Base-by-base conservation (phyloP, 495 filamentous ascomycete genomes). In the Neurospora sp. region DNA sequence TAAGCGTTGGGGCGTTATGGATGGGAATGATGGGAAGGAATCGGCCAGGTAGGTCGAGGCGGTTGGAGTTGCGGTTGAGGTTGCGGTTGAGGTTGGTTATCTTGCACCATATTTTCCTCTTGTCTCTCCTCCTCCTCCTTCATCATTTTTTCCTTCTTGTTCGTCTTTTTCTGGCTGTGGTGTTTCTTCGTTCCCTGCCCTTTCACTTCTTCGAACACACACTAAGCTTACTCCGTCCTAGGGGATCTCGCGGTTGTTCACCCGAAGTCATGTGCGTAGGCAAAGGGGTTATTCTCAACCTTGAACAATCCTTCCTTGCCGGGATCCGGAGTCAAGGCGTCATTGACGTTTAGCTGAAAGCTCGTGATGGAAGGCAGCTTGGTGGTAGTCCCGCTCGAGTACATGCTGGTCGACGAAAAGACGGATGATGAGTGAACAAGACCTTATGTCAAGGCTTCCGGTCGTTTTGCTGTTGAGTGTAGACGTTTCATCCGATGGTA, bases 271-370 rank as follows among this genome's bases (percentile, higher is more conserved):
- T 89, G 87, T 4, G 86, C 88, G 74, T 88, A 93, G 38, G 89
- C 90, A 76, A 93, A 94, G 1, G 86, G 86, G 75, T 90, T 92
- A 70, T 92, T 81, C 14, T 83, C 75, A 8, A 90, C 85, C 4
- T 85, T 73, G 77, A 91, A 93, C 79, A 91, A 89, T 22, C 82
- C 81, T 74, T 90, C 88, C 68, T 85, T 86, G 22, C 87, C 87
- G 68, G 87, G 87, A 79, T 94, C 90, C 0, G 92, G 89, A 0
- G 82, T 87, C 48, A 94, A 79, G 4, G 90, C 90, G 75, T 82
- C 82, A 7, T 80, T 68, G 71, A 87, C 82, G 70, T 84, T 84
- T 75, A 85, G 38, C 42, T 70, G 71, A 68, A 77, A 79, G 69
- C 72, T 3, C 14, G 40, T 42, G 14, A 42, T 42, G 40, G 40